Percentiles rank a stretch among this genome's conserved stretches.
Conservation (phyloP, 2,329 filamentous ascomycete genomes). For the Fusarium poae region DNA sequence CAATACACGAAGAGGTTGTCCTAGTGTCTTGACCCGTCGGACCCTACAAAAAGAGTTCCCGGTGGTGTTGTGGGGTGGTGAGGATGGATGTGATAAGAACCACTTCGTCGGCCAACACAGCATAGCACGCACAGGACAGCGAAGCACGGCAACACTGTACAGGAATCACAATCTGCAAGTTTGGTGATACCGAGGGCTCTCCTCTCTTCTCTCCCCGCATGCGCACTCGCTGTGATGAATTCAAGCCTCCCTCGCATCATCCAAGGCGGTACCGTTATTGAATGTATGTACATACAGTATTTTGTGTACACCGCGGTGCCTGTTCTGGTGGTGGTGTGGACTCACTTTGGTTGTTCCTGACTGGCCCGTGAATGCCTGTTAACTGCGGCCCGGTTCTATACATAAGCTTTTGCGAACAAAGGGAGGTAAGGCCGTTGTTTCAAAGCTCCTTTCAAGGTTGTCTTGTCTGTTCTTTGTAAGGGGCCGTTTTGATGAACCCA, state of each 20-base stretch:
- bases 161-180: constrained; percentile 4
- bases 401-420: constrained; percentile 37
- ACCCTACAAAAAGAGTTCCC: constrained; percentile 29
- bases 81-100: constrained; percentile 16
- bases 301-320: constrained; percentile 4
- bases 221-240: constrained; percentile 21
- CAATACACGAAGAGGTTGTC: constrained; percentile 24
- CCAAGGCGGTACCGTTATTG: background rate
- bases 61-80: constrained; percentile 36
- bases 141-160: constrained; percentile 21
- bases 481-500: constrained; percentile 9
- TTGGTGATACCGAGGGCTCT: constrained; percentile 26
- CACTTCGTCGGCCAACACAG: constrained; percentile 31
- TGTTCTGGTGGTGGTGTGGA: constrained; percentile 31
- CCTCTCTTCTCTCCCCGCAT: constrained; percentile 14
- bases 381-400: constrained; percentile 31
- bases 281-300: background rate
- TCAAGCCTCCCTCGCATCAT: constrained; percentile 8
- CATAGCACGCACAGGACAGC: constrained; percentile 2
- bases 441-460: constrained; percentile 34
- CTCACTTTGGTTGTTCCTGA: constrained; percentile 34
- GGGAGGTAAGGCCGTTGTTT: constrained; percentile 43
- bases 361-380: constrained; percentile 35
- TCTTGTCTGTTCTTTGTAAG: constrained; percentile 17
- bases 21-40: constrained; percentile 19